Base-by-base conservation (phyloP, 345 rosid species). In the Eucalyptus caleyi region DNA sequence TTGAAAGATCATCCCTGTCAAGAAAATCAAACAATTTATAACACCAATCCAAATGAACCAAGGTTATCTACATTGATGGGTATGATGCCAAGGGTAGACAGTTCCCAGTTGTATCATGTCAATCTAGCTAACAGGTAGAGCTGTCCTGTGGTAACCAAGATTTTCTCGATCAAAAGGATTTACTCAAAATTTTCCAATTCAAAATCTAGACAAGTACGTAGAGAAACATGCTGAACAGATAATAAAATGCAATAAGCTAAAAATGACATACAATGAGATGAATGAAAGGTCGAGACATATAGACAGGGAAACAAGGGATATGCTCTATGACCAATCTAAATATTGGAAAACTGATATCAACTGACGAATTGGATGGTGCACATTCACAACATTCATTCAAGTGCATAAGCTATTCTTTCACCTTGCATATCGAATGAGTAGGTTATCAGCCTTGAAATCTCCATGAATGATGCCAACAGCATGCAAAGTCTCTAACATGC, bases 391-490 rank as follows among this genome's bases (percentile, higher is more conserved):
- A 50, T n/a, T 50, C 88, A 32, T 88, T 47, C 59, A 30, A 18
- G 47, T 34, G 34, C 26, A 4, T 7, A 69, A 67, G 82, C 27
- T 27, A 44, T 2, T 11, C 42, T 62, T 67, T 94, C 93, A 97
- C 99, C 94, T 93, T 87, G 99, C 89, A 93, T 96, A 94, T 87
- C 96, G 97, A 89, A 96, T 86, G 50, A 97, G 96, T 51, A 98
- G 93, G 92, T 98, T 98, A 89, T 98, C 99, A 86, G 99, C 98
- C 94, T 96, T 98, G 93, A 98, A 97, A 94, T 98, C 99, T 91
- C 99, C 99, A 92, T 98, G 99, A 90, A 98, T 93, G 92, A 98
- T 94, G 91, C 99, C 98, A 89, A 93, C 96, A 89, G 91, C 86
- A 91, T 98, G 99, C 94, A 98, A 92, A 91, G 93, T 94, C 92